Conservation (phyloP, 2,329 filamentous ascomycete genomes). For the Capronia epimyces region DNA sequence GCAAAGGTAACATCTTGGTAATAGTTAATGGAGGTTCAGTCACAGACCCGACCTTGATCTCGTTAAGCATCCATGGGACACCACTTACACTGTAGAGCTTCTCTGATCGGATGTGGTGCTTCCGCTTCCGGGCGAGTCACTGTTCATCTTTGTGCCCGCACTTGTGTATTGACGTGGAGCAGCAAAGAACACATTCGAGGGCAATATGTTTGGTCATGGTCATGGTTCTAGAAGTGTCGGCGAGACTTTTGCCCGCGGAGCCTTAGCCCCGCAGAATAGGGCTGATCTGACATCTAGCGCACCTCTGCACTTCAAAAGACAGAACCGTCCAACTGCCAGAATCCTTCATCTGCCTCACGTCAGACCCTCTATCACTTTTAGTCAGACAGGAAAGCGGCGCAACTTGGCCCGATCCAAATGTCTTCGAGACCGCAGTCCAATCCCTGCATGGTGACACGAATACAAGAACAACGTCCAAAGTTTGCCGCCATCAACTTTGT, state of each 20-base stretch:
- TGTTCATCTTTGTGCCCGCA: slow-evolving; percentile 5
- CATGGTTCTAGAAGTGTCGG: too few relatives aligned
- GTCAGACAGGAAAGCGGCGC: slow-evolving; percentile 3
- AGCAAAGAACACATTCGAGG: too few relatives aligned
- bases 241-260: not conserved
- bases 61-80: not conserved
- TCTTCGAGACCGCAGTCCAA: too few relatives aligned
- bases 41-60: not conserved
- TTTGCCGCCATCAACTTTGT: too few relatives aligned
- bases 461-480: too few relatives aligned
- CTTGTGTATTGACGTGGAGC: not conserved
- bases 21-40: not conserved
- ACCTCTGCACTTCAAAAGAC: not conserved
- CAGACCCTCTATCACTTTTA: too few relatives aligned
- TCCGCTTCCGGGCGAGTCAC: slow-evolving; percentile 12
- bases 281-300: not conserved
- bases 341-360: too few relatives aligned
- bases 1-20: slow-evolving; percentile 28
- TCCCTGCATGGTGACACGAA: too few relatives aligned
- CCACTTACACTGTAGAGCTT: slow-evolving; percentile 20
- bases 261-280: not conserved
- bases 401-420: slow-evolving; percentile 13
- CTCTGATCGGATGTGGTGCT: slow-evolving; percentile 10
- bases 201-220: too few relatives aligned
- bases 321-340: not conserved